Base-by-base conservation (phyloP, 2,329 filamentous ascomycete species). In the Monosporascus sp. region DNA sequence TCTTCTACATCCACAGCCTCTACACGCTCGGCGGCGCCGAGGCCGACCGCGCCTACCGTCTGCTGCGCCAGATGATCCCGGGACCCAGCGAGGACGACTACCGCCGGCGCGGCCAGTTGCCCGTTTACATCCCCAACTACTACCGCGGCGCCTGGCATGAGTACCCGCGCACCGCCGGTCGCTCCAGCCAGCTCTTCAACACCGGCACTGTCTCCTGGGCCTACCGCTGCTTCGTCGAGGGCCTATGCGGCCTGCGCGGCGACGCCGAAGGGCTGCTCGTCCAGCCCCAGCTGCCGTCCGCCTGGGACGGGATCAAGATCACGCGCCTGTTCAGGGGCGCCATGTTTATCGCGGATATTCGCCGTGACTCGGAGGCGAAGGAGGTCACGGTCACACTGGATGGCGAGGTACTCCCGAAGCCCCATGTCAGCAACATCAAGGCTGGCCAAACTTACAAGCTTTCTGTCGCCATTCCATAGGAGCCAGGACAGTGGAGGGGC, bases 61-160 rank as follows among this genome's bases (percentile, higher is more conserved):
- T 74, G 3, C 68, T 83, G 14, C 72, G 79, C 2, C 74, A 78
- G 58, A 75, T 83, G 71, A 70, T 83, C 3, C 78, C 80, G 0
- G 80, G 80, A 0, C 80, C 80, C 0, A 66, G 59, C 35, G 73
- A 78, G 39, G 71, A 72, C 7, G 79, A 83, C 57, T 76, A 80
- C 53, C 45, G 73, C 22, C 77, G 75, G 56, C 70, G 80, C 15
- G 80, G 80, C 11, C 80, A 83, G 66, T 66, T 83, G 45, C 80
- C 80, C 0, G 72, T 81, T 17, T 83, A 77, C 62, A 78, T 82
- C 39, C 80, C 80, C 15, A 83, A 82, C 61, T 83, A 82, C 66
- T 83, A 82, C 68, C 75, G 78, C 20, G 78, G 77, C 2, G 78
- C 73, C 0, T 79, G 70, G 65, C 70, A 70, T 49, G 63, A 74